Conservation (phyloP, 805 yeast species). For the Saccharomycopsis amapae region DNA sequence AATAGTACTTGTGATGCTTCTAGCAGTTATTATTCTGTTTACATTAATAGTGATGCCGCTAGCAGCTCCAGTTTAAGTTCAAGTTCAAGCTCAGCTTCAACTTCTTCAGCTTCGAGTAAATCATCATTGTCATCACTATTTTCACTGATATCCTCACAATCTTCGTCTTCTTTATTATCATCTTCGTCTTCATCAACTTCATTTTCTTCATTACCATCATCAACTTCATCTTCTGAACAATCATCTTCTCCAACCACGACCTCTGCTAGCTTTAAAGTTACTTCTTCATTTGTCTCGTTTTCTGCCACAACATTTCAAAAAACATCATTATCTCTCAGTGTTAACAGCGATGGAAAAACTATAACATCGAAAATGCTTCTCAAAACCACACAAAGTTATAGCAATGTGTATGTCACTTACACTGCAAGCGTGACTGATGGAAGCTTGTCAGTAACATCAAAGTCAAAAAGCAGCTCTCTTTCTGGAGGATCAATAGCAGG, state of each 20-base stretch:
- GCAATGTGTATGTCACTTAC: constrained; percentile 17
- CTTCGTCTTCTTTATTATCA: too few species aligned
- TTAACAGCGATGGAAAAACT: constrained; percentile 18
- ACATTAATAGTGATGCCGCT: too few species aligned
- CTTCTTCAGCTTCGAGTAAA: background rate
- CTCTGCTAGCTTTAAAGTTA: constrained; percentile 14
- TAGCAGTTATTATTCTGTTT: constrained; percentile 39
- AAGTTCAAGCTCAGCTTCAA: constrained; percentile 7
- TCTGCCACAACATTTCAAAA: too few species aligned
- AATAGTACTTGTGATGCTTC: constrained; percentile 63
- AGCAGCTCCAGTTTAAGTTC: constrained; percentile 9
- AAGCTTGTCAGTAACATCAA: too few species aligned
- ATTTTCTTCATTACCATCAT: too few species aligned
- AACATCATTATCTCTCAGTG: too few species aligned
- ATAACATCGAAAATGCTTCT: constrained; percentile 20
- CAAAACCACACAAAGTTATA: constrained; percentile 11
- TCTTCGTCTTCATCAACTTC: too few species aligned
- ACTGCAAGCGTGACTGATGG: too few species aligned
- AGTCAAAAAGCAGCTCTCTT: background rate
- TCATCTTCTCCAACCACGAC: constrained; percentile 9
- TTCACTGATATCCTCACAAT: constrained; percentile 1
- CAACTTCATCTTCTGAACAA: too few species aligned
- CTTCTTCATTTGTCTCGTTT: too few species aligned
- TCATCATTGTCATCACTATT: background rate
- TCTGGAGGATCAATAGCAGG: constrained; percentile 4